Base-by-base conservation (phyloP, 768 basidiomycete species). In the Suillus sp. region DNA sequence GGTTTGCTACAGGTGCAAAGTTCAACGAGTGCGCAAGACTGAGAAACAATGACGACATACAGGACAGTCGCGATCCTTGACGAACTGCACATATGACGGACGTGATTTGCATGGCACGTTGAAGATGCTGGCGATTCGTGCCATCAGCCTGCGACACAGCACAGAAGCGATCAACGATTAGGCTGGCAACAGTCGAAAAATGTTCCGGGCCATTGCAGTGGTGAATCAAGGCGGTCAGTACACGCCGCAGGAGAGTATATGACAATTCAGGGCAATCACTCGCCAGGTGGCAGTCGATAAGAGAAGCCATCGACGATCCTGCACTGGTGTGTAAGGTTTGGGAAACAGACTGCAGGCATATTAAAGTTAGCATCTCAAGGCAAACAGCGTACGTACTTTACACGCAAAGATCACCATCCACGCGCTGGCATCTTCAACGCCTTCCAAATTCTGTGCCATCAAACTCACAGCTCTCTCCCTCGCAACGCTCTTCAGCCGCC, bases 281-380 rank as follows among this genome's bases (percentile, higher is more conserved):
- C 1, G 74, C 69, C 22, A 91, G 76, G 68, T 92, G 82, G 64
- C 80, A 82, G 13, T 79, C 75, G 18, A 96, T 62, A 3, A 95
- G 75, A 0, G 84, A 81, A 2, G 74, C 66, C 14, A 95, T 76
- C 45, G 95, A 80, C 3, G 87, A 85, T 7, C 85, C 68, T 0
- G 92, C 84, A 58, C 86, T 82, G 1, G 92, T 92, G 71, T 96
- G 95, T 34, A 97, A 76, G 0, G 88, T 89, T 75, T 90, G 88
- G 10, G 90, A 89, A 55, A 92, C 87, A n/a, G 89, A 91, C 92
- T 93, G 58, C 16, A 53, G 35, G 38, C 16, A 6, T 9, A 32
- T 2, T 43, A 62, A 66, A 40, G 67, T 54, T 4, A 53, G 18
- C 0, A n/a, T 35, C 14, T 51, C 57, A 20, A 13, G 38, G 37